A percentile compares a stretch with the other conserved stretches of the same genome.
Conservation (phyloP, 2,329 filamentous ascomycete genomes). For the Geoglossum cookeanum region DNA sequence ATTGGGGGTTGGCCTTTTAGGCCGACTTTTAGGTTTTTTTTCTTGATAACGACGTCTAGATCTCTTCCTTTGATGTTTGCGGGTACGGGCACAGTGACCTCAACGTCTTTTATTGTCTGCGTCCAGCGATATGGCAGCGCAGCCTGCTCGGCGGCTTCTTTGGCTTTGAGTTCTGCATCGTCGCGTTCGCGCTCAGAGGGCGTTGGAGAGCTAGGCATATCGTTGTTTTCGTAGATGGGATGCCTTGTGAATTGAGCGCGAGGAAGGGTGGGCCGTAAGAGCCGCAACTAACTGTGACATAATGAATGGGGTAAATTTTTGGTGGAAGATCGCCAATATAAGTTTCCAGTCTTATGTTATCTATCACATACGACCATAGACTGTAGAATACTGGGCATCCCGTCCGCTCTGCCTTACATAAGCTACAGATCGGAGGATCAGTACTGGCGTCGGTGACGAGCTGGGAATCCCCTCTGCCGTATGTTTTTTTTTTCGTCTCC, state of each 20-base stretch:
- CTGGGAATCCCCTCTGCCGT: too few relatives aligned
- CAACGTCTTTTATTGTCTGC: constrained; percentile 77
- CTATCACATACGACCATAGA: too few relatives aligned
- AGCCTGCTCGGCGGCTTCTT: constrained; percentile 74
- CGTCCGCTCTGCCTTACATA: too few relatives aligned
- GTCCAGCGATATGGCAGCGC: constrained; percentile 93
- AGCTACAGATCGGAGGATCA: too few relatives aligned
- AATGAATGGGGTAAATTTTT: too few relatives aligned
- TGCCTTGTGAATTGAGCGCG: not conserved
- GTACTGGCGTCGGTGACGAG: too few relatives aligned
- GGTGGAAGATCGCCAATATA: too few relatives aligned
- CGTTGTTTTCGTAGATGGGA: not conserved
- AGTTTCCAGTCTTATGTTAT: too few relatives aligned
- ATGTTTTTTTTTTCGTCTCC: too few relatives aligned
- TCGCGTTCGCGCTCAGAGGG: constrained; percentile 33
- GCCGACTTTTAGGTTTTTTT: constrained; percentile 55
- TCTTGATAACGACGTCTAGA: constrained; percentile 65
- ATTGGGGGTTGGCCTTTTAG: constrained; percentile 79
- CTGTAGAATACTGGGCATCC: too few relatives aligned
- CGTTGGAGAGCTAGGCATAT: constrained; percentile 24
- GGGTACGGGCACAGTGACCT: constrained; percentile 59
- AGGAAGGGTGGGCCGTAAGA: not conserved
- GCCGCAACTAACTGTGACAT: not conserved
- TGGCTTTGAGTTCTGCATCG: constrained; percentile 41
- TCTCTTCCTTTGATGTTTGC: constrained; percentile 72